phyloP scores from a whole-genome alignment of 2,329 filamentous ascomycete genomes.

The Emergomyces orientalis region DNA sequence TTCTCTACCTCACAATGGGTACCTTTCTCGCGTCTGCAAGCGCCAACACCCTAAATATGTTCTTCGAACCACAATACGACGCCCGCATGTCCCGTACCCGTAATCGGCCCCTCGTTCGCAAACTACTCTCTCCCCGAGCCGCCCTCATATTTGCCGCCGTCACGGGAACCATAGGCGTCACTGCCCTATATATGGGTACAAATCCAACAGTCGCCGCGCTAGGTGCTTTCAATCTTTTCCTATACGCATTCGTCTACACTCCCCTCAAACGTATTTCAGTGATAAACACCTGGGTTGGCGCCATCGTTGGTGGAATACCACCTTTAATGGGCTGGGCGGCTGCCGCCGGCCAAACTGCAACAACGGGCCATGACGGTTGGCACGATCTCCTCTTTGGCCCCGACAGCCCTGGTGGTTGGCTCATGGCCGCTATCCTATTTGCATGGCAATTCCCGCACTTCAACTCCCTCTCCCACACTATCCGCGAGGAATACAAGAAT shows the following conservation, averaged over 20 bases:
- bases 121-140: slow-evolving; percentile 60
- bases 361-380: slow-evolving; percentile 60
- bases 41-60: slow-evolving; percentile 94
- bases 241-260: slow-evolving; percentile 90
- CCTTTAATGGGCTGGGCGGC: slow-evolving; percentile 98
- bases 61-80: slow-evolving; percentile 84
- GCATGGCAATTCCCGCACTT: slow-evolving; percentile 99
- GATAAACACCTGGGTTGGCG: slow-evolving; percentile 91
- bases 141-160: slow-evolving; percentile 72
- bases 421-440: slow-evolving; percentile 74
- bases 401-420: slow-evolving; percentile 69
- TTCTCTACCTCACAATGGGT: slow-evolving; percentile 82
- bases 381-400: slow-evolving; percentile 66
- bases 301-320: slow-evolving; percentile 83
- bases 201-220: slow-evolving; percentile 88
- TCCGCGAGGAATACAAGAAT: slow-evolving; percentile 76
- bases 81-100: slow-evolving; percentile 88
- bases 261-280: slow-evolving; percentile 80
- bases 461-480: slow-evolving; percentile 82
- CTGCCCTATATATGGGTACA: slow-evolving; percentile 74
- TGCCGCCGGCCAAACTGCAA: slow-evolving; percentile 78
- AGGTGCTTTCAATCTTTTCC: slow-evolving; percentile 70
- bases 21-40: slow-evolving; percentile 83
- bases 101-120: slow-evolving; percentile 78
- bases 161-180: slow-evolving; percentile 60